Base-by-base conservation (phyloP, 352 stramenopile species). In the Pythium monospermum region DNA sequence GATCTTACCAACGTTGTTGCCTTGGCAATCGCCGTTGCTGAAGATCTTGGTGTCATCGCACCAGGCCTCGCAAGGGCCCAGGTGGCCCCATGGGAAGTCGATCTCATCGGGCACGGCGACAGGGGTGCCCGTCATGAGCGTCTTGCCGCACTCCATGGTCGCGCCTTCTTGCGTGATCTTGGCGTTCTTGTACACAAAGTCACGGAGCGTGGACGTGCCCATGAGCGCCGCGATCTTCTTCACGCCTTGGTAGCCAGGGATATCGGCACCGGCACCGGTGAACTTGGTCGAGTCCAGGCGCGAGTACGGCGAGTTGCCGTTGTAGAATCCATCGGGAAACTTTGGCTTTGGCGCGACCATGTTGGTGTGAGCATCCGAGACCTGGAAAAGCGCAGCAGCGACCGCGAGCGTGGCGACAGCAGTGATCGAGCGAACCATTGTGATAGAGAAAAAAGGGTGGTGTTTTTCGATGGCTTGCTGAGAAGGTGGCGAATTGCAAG, bases 391-490 rank as follows among this genome's bases (percentile, higher is more conserved):
- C 3, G 35, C 32, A 39, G 46, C 33, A 47, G 46, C 39, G 22
- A 39, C 33, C 41, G 42, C 55, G n/a, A 54, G 33, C 16, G 51
- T 44, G 22, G 45, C 57, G 37, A 55, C 11, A 37, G 51, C 16
- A 27, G 39, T 15, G 18, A 51, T 57, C n/a, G 36, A 41, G 58
- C 39, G 37, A 22, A 61, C 40, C 58, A 66, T 66, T 33, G n/a
- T 40, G 23, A 47, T 19, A 21, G 32, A 4, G 27, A 16, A 21
- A 28, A 10, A 22, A 28, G 15, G 39, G 15, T 13, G 15, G 37
- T 31, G n/a, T 19, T 33, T 26, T 22, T 19, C 25, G 37, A 12
- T 30, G 27, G 22, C 32, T 43, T 43, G 33, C n/a, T 37, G 33
- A 23, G 27, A 23, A 41, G 37, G 33, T 21, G 19, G 48, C 48